Conservation (phyloP, 1,284 basidiomycete genomes). For the Kwoniella shivajii region DNA sequence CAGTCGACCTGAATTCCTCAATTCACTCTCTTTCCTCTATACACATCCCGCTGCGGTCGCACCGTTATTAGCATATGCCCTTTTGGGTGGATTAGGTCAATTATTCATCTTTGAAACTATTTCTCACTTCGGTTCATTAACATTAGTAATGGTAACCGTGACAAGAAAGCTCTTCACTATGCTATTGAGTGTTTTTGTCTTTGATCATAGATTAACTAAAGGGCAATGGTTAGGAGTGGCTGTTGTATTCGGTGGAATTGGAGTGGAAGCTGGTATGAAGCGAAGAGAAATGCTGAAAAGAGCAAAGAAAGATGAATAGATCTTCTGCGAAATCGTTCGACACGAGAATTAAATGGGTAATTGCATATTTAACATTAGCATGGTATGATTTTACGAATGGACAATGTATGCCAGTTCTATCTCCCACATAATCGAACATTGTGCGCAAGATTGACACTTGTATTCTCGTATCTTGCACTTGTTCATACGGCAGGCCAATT, state of each 20-base stretch:
- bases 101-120: conserved; percentile 98
- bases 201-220: conserved; percentile 77
- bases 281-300: conserved; percentile 36
- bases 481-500: too few relatives aligned
- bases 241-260: conserved; percentile 91
- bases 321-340: too few relatives aligned
- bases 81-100: conserved; percentile 91
- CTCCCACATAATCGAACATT: too few relatives aligned
- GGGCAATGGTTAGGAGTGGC: conserved; percentile 91
- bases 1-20: conserved; percentile 66
- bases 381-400: neutral
- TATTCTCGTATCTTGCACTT: too few relatives aligned
- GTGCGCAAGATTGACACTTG: too few relatives aligned
- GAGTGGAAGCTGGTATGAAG: conserved; percentile 87
- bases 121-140: conserved; percentile 91
- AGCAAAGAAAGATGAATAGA: conserved; percentile 31
- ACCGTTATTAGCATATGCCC: conserved; percentile 81
- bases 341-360: neutral
- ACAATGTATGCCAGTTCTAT: neutral
- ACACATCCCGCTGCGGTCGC: conserved; percentile 75
- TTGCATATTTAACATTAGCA: neutral
- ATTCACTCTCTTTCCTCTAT: conserved; percentile 73
- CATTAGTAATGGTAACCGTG: conserved; percentile 88
- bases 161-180: conserved; percentile 99
- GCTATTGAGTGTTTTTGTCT: conserved; percentile 91